Evolutionary conservation across 768 basidiomycete species (phyloP).

Genomic region (Boletus huronensis): DNA sequence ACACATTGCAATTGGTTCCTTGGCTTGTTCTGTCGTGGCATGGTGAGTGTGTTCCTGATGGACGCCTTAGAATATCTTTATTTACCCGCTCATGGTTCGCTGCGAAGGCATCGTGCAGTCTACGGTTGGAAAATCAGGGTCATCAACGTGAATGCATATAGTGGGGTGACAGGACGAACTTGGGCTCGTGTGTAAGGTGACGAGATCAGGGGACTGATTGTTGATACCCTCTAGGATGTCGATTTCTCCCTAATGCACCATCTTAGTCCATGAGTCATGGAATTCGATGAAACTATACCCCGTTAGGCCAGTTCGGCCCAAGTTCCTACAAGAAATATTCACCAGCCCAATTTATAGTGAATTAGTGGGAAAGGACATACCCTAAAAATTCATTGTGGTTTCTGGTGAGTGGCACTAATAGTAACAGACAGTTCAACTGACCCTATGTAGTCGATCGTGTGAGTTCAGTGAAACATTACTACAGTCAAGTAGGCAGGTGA

Average conservation of each 20-base stretch:
- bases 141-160: background rate
- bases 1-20: slow-evolving; percentile 31
- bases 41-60: background rate
- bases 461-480: background rate
- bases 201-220: slow-evolving; percentile 19
- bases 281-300: background rate
- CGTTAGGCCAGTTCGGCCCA: slow-evolving; percentile 27
- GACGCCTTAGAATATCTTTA: background rate
- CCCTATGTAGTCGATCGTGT: slow-evolving; percentile 6
- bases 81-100: slow-evolving; percentile 31
- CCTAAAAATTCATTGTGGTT: slow-evolving; percentile 11
- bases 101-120: slow-evolving; percentile 36
- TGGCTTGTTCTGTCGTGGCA: slow-evolving; percentile 13
- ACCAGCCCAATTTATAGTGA: background rate
- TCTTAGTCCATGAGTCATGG: background rate
- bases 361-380: slow-evolving; percentile 1
- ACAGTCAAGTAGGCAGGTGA: background rate
- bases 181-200: slow-evolving; percentile 31
- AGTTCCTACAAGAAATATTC: slow-evolving; percentile 19
- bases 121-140: background rate
- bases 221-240: slow-evolving; percentile 38
- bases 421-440: slow-evolving; percentile 5
- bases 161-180: slow-evolving; percentile 8
- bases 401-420: background rate
- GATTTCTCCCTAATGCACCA: slow-evolving; percentile 24